phyloP scores from a whole-genome alignment of 2,329 filamentous ascomycete species.

The Aureobasidium mangrovei region DNA sequence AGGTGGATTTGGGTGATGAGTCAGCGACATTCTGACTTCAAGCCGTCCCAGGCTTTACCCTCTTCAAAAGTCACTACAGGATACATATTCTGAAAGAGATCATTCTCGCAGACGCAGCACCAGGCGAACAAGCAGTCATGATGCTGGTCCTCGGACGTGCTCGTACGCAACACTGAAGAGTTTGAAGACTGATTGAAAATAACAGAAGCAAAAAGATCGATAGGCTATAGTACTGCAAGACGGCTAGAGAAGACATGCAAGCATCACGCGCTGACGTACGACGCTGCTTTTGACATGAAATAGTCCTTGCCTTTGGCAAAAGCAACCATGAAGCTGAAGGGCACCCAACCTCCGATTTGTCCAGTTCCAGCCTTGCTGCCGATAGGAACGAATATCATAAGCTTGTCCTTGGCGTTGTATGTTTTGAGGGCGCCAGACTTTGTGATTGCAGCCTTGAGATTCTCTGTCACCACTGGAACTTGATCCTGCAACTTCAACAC shows the following conservation, averaged over 20 bases:
- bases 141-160: no score
- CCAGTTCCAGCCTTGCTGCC: constrained; percentile 2
- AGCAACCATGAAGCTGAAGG: constrained; percentile 13
- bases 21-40: no score
- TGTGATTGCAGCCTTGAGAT: constrained; percentile 1
- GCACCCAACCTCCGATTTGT: constrained; percentile 7
- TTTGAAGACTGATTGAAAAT: no score
- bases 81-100: no score
- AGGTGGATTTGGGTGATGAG: not conserved
- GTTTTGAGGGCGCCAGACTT: not conserved
- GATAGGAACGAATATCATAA: constrained; percentile 13
- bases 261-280: not conserved
- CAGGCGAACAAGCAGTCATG: no score
- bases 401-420: constrained; percentile 4
- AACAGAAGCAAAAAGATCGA: no score
- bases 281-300: constrained; percentile 8
- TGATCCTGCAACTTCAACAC: constrained; percentile 11
- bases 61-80: no score
- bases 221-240: no score
- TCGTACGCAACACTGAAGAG: no score
- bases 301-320: constrained; percentile 13
- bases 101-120: no score
- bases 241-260: not conserved
- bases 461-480: constrained; percentile 4
- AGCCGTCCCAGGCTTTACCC: no score